These are phyloP conservation scores for Penicillium olsonii DNA, from an alignment of 2,329 filamentous ascomycete species.

Conservation along the genomic window DNA sequence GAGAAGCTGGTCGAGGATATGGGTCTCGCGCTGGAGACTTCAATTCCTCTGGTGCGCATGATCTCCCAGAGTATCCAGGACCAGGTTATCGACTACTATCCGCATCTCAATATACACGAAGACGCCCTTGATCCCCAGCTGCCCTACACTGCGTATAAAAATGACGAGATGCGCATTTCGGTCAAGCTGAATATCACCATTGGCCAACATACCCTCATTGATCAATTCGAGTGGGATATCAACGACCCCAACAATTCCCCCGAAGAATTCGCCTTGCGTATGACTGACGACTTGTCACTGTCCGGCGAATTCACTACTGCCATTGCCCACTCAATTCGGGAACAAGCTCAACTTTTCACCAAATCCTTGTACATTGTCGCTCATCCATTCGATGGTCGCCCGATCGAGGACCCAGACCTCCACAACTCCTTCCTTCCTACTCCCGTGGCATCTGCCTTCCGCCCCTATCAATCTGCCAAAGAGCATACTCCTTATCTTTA, in stretches of 20 bases:
- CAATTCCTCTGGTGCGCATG: constrained; percentile 60
- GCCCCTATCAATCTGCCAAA: constrained; percentile 88
- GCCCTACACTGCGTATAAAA: constrained; percentile 93
- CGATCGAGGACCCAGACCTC: constrained; percentile 88
- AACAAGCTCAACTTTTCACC: constrained; percentile 92
- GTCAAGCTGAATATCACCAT: constrained; percentile 98
- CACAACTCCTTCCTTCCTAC: constrained; percentile 82
- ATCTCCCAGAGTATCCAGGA: constrained; percentile 74
- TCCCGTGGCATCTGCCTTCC: constrained; percentile 78
- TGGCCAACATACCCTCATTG: constrained; percentile 86
- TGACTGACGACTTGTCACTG: constrained; percentile 86
- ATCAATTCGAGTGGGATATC: constrained; percentile 99
- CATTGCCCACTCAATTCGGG: constrained; percentile 95
- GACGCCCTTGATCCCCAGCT: constrained; percentile 86
- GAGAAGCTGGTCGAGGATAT: constrained; percentile 87
- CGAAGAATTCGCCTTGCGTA: constrained; percentile 87
- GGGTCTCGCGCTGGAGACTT: constrained; percentile 69
- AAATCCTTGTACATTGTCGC: constrained; percentile 90
- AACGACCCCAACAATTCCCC: constrained; percentile 93
- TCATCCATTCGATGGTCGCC: constrained; percentile 91
- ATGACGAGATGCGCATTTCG: constrained; percentile 96
- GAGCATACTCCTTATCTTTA: constrained; percentile 93
- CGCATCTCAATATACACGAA: constrained; percentile 85
- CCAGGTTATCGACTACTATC: constrained; percentile 90
- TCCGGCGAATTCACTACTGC: constrained; percentile 96